Percentiles rank a stretch among this genome's conserved stretches.
phyloP scores from a whole-genome alignment of 768 basidiomycete species.

The Tulasnella calospora region DNA sequence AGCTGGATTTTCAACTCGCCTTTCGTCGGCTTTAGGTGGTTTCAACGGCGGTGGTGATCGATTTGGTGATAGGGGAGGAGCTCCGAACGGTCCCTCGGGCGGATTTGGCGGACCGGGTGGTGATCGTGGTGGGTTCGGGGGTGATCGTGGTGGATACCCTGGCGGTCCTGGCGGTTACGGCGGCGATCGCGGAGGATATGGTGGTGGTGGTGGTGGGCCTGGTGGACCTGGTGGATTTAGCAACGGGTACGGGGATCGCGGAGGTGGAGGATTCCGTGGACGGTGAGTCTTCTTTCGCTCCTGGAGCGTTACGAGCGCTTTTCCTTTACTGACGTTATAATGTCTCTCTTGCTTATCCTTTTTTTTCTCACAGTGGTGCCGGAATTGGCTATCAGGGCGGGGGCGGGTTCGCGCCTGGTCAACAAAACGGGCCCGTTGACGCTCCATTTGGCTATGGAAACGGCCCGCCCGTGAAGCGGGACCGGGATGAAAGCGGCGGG shows the following conservation, averaged over 20 bases:
- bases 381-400: constrained; percentile 67
- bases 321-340: constrained; percentile 28
- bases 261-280: constrained; percentile 47
- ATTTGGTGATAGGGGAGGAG: constrained; percentile 33
- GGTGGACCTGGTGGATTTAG: constrained; percentile 32
- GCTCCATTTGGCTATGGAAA: constrained; percentile 26
- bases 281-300: constrained; percentile 46
- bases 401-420: constrained; percentile 47
- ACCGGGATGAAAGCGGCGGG: constrained; percentile 45
- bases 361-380: constrained; percentile 57
- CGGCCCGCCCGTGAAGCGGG: constrained; percentile 25
- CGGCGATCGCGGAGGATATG: constrained; percentile 31
- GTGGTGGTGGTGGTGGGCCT: constrained; percentile 34
- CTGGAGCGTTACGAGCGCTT: constrained; percentile 8
- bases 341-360: constrained; percentile 33
- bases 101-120: constrained; percentile 33
- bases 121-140: constrained; percentile 33
- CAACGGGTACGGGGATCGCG: constrained; percentile 40
- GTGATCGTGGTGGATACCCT: constrained; percentile 29
- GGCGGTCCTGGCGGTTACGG: constrained; percentile 34
- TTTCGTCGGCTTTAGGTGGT: neutral
- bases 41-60: constrained; percentile 15
- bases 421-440: constrained; percentile 37
- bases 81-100: constrained; percentile 37
- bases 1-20: neutral